Base-by-base conservation (phyloP, 352 stramenopile genomes). In the Phytophthora fragariae region DNA sequence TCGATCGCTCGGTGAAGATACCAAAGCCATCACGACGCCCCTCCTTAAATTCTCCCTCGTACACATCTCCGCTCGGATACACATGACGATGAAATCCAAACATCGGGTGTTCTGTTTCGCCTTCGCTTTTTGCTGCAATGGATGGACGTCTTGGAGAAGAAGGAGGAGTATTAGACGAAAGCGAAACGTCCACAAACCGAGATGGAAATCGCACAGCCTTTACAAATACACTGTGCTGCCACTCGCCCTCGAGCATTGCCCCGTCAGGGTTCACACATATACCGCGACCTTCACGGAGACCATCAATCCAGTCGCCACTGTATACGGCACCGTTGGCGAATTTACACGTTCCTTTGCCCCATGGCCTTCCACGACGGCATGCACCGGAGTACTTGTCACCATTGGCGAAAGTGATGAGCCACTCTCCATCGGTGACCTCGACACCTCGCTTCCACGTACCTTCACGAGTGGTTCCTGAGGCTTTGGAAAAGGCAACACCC, bases 241-340 rank as follows among this genome's bases (percentile, higher is more conserved):
- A 95, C 58, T 91, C 80, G 21, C 88, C 88, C 46, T 95, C 86
- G 6, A 95, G 73, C 24, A 92, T 91, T 9, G 69, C 73, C 33
- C 88, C 84, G 27, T 93, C 82, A 0, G 76, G 66, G 57, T 89
- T 84, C 5, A 92, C 73, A 62, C 84, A 92, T 17, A 91, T 76
- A 14, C 93, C 92, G 17, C 81, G 76, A 3, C 93, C 94, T 73
- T 98, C 85, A 55, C 91, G 82, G 17, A 92, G 69, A 4, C 90
- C 92, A 52, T 97, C 81, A 6, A 91, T 62, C 84, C 85, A 98
- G 7, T 75, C 65, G 0, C 97, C 97, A 2, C 86, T 93, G 68
- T 98, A 98, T 12, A 97, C 86, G 60, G 94, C 89, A 10, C 95
- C 94, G 57, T 97, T 97, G 24, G 87, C 76, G 33, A 98, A 98